Evolutionary conservation across 192 early-diverging fungal species (phyloP).

Genomic region (Coemansia sp.): DNA sequence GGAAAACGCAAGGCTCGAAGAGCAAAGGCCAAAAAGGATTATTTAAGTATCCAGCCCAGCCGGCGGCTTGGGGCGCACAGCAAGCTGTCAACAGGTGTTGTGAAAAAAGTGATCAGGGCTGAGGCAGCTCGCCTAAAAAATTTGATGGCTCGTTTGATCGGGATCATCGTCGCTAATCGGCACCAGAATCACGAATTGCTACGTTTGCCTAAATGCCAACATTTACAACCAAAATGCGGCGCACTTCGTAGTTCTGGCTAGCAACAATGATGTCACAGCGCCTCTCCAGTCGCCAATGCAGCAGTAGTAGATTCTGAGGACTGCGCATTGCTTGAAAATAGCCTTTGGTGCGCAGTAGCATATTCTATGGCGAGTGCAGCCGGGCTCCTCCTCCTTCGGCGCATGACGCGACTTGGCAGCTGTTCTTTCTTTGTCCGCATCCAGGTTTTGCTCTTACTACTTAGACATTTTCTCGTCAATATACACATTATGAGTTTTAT

Average conservation of each 20-base stretch:
- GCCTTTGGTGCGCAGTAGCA: background rate
- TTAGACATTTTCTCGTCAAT: background rate
- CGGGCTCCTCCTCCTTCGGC: background rate
- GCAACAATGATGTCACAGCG: background rate
- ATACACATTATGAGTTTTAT: constrained; percentile 4
- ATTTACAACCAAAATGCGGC: too few species aligned
- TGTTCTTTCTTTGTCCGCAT: background rate
- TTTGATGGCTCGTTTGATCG: constrained; percentile 10
- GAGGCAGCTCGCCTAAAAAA: constrained; percentile 9
- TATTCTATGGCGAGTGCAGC: background rate
- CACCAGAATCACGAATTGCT: too few species aligned
- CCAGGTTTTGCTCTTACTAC: background rate
- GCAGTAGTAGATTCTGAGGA: background rate
- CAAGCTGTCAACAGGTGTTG: constrained; percentile 8
- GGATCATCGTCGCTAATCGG: constrained; percentile 5
- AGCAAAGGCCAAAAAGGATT: background rate
- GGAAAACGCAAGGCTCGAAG: constrained; percentile 1
- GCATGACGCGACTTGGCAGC: background rate
- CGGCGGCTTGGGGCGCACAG: constrained; percentile 5
- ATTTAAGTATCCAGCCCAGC: background rate
- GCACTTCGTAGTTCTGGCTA: background rate
- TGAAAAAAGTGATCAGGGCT: constrained; percentile 1
- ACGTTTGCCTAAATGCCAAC: background rate
- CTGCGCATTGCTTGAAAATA: background rate
- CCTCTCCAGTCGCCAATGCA: background rate